Evolutionary conservation across 2,329 filamentous ascomycete species (phyloP).

Genomic region (Fonsecaea pedrosoi): DNA sequence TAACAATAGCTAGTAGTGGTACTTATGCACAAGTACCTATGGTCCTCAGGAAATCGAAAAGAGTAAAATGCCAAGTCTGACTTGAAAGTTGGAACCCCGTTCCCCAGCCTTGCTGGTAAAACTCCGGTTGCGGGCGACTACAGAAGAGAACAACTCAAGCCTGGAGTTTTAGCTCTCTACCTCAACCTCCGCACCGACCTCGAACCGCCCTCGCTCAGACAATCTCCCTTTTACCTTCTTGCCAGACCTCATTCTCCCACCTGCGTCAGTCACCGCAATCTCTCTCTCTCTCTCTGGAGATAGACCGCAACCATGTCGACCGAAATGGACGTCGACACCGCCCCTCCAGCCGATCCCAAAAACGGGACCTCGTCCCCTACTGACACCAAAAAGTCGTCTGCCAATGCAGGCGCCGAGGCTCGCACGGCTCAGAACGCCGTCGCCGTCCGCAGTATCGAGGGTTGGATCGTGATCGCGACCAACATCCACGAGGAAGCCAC

Average conservation of each 20-base stretch:
- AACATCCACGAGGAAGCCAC: conserved; percentile 72
- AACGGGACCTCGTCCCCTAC: conserved; percentile 32
- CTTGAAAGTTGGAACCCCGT: neutral
- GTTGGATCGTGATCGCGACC: conserved; percentile 73
- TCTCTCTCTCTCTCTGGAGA: neutral
- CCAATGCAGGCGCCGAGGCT: conserved; percentile 46
- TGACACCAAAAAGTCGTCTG: conserved; percentile 25
- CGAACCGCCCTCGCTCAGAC: neutral
- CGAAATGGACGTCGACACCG: conserved; percentile 56
- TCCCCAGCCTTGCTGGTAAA: neutral
- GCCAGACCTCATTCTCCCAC: neutral
- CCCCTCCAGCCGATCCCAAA: conserved; percentile 37
- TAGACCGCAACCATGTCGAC: conserved; percentile 47
- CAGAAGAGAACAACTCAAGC: neutral
- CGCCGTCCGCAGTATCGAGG: conserved; percentile 71
- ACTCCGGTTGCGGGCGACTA: neutral
- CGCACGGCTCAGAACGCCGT: conserved; percentile 55
- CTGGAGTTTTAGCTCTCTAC: neutral
- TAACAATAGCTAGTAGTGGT: neutral
- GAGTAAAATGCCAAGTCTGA: neutral
- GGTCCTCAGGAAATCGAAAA: neutral
- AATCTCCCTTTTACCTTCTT: neutral
- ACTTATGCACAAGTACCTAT: neutral
- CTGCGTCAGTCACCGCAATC: neutral
- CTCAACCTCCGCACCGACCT: neutral